phyloP scores from a whole-genome alignment of 768 basidiomycete species.

The Galerina marginata region DNA sequence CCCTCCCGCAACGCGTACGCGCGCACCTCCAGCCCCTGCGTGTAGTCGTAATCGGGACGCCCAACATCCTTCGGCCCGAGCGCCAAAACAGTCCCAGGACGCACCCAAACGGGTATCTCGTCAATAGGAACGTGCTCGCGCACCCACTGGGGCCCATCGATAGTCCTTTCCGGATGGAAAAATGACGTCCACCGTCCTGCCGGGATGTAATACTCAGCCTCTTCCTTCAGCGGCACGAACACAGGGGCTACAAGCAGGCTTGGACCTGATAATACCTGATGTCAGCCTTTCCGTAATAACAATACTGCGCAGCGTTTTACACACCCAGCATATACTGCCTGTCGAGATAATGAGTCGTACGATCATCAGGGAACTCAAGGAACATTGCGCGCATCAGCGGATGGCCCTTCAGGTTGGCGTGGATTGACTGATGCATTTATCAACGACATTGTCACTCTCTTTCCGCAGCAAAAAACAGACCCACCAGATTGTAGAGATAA shows the following conservation, averaged over 20 bases:
- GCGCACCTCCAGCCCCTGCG: constrained; percentile 51
- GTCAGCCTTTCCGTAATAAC: background rate
- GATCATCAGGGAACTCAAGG: constrained; percentile 63
- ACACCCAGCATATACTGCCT: constrained; percentile 58
- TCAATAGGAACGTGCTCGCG: constrained; percentile 66
- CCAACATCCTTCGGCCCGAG: constrained; percentile 58
- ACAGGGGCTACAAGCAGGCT: constrained; percentile 68
- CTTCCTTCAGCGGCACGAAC: constrained; percentile 57
- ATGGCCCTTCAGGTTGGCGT: constrained; percentile 55
- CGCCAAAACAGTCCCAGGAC: constrained; percentile 58
- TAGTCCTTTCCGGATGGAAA: constrained; percentile 56
- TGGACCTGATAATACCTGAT: constrained; percentile 42
- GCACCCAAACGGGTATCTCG: constrained; percentile 71
- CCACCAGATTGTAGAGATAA: constrained; percentile 64
- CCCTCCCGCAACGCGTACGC: constrained; percentile 59
- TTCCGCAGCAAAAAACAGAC: constrained; percentile 25
- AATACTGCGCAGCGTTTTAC: background rate
- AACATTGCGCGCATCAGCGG: constrained; percentile 72
- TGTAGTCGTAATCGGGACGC: constrained; percentile 68
- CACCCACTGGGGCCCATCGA: constrained; percentile 67
- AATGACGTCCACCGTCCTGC: constrained; percentile 66
- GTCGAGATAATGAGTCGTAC: constrained; percentile 64
- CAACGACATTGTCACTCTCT: background rate
- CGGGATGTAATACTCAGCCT: constrained; percentile 65
- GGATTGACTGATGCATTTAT: constrained; percentile 46